Evolutionary conservation across 495 filamentous ascomycete genomes (phyloP), one percentile per base, ranked within the genome.

Genomic region (Hypoxylon fragiforme): DNA sequence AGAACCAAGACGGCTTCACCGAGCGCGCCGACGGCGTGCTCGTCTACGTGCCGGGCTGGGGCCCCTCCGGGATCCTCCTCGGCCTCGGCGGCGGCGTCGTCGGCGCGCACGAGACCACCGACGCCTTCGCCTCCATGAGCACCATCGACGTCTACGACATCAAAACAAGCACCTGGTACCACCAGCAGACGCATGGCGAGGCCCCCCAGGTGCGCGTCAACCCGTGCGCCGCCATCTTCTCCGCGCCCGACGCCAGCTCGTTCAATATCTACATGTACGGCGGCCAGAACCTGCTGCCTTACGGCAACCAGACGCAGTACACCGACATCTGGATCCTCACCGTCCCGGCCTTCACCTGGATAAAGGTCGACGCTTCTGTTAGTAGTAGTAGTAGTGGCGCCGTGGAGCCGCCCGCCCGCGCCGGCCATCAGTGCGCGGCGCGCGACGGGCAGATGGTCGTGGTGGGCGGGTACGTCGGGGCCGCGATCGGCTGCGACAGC

Each of bases 241-340:
- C 85, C 7, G 87, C 88, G 13, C 76, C 85, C 6, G 87, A 89
- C 62, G 86, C 86, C 0, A 81, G 81, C 8, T 83, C 78, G 24
- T 86, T 86, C 65, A 85, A 91, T 50, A 76, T 91, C 28, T 89
- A 91, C 68, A 78, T 91, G 65, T 90, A 83, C 55, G 88, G 85
- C 4, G 88, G 88, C 1, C 87, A 91, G 60, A 88, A 86, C 54
- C 73, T 90, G 8, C 70, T 66, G 7, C 63, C 63, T 6, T 57
- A 60, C 7, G 81, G 59, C 14, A 48, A 63, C 20, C 63, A 66
- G 68, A 80, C 68, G 3, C 84, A 89, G 57, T 89, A 88, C 67
- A 76, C 77, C 37, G 88, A 91, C 61, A 84, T 88, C 73, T 90
- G 85, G 81, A 88, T 91, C 43, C 75, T 91, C 16, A 85, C 83